phyloP scores from a whole-genome alignment of 768 basidiomycete genomes.

The Leccinum sublutescens region DNA sequence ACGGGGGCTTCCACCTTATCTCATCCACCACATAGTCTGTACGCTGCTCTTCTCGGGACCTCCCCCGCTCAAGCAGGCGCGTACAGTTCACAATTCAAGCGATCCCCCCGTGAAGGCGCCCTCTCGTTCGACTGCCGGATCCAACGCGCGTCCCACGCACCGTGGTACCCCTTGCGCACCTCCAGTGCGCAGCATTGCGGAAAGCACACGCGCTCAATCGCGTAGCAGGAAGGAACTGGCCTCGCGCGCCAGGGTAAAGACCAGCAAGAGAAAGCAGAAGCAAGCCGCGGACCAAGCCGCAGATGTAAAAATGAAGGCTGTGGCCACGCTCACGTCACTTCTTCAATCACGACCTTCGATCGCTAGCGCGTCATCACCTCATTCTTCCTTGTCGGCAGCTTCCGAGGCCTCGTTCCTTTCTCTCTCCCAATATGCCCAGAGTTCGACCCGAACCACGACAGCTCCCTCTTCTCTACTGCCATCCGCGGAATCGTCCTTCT shows the following conservation, averaged over 20 bases:
- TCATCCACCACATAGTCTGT: constrained; percentile 58
- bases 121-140: constrained; percentile 35
- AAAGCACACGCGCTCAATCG: constrained; percentile 46
- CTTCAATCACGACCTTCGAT: constrained; percentile 64
- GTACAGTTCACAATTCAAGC: constrained; percentile 73
- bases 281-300: constrained; percentile 32
- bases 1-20: constrained; percentile 35
- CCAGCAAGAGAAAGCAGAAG: constrained; percentile 53
- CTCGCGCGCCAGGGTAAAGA: constrained; percentile 34
- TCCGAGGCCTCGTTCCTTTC: constrained; percentile 68
- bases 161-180: constrained; percentile 11
- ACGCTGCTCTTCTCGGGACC: constrained; percentile 74
- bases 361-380: constrained; percentile 62
- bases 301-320: constrained; percentile 80
- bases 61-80: constrained; percentile 71
- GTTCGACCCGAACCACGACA: constrained; percentile 55
- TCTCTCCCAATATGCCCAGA: constrained; percentile 63
- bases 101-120: constrained; percentile 64
- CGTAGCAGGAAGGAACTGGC: constrained; percentile 42
- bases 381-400: constrained; percentile 66
- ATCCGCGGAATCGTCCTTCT: constrained; percentile 41
- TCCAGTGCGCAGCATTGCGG: constrained; percentile 44
- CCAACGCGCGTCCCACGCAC: constrained; percentile 24
- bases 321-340: constrained; percentile 73
- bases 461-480: constrained; percentile 39